phyloP scores from a whole-genome alignment of 805 yeast species.

The Candida endomychidarum region DNA sequence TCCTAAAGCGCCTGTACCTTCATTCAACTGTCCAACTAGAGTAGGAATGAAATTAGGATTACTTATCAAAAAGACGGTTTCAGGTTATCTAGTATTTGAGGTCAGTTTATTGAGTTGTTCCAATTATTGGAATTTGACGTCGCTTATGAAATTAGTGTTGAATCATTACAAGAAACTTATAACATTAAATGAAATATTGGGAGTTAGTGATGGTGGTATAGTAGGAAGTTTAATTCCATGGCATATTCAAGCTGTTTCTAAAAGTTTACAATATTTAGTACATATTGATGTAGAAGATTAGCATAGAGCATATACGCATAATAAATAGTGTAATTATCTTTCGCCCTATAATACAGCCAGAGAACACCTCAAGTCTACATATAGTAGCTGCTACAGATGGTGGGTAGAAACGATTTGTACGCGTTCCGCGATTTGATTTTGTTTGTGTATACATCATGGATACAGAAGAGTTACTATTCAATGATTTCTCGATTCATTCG shows the following conservation, averaged over 20 bases:
- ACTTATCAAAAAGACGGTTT: conserved; percentile 43
- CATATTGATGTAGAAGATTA: conserved; percentile 53
- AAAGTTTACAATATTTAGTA: conserved; percentile 55
- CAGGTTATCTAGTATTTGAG: conserved; percentile 47
- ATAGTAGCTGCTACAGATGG: no score
- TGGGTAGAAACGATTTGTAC: background rate
- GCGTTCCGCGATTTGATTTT: conserved; percentile 1
- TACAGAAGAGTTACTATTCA: conserved; percentile 4
- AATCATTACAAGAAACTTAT: conserved; percentile 62
- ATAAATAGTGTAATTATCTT: no score
- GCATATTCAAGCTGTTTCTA: conserved; percentile 70
- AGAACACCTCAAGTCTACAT: no score
- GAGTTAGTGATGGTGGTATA: conserved; percentile 20
- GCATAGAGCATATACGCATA: background rate
- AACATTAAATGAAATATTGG: conserved; percentile 40
- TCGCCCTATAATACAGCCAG: no score
- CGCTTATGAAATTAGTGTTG: conserved; percentile 54
- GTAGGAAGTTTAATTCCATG: conserved; percentile 55
- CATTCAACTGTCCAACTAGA: conserved; percentile 69
- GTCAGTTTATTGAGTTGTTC: conserved; percentile 74
- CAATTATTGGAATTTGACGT: conserved; percentile 56
- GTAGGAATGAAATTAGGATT: conserved; percentile 73
- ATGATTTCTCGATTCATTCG: conserved; percentile 16
- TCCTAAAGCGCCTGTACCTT: conserved; percentile 60
- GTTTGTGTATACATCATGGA: conserved; percentile 4